A percentile compares a stretch with the other conserved stretches of the same genome.
phyloP scores from a whole-genome alignment of 75 land plant species.

The Ceratopteris richardii region DNA sequence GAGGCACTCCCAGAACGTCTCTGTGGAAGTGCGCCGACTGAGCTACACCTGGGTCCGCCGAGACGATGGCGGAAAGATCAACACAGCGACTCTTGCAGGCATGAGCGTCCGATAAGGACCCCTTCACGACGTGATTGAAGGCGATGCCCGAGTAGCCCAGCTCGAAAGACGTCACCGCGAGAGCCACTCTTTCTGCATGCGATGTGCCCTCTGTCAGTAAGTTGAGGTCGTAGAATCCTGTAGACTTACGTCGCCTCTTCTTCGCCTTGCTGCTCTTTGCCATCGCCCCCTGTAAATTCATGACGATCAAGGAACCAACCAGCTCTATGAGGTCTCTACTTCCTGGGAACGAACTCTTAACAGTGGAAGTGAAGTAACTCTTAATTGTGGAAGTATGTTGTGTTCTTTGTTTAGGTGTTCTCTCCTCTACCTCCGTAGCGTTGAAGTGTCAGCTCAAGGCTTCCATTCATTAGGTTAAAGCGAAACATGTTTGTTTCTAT shows the following conservation, averaged over 20 bases:
- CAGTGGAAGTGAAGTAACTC: too few species aligned
- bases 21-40: conserved; percentile 58
- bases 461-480: too few species aligned
- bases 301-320: too few species aligned
- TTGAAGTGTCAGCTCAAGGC: too few species aligned
- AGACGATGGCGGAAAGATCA: conserved; percentile 35
- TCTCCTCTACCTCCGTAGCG: too few species aligned
- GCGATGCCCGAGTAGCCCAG: conserved; percentile 79
- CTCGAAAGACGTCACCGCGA: conserved; percentile 42
- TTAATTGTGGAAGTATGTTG: too few species aligned
- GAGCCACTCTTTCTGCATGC: neutral
- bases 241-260: neutral
- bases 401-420: too few species aligned
- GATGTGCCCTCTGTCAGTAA: conserved; percentile 7
- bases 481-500: too few species aligned
- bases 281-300: neutral
- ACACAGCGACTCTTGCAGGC: conserved; percentile 40
- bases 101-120: conserved; percentile 51
- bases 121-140: conserved; percentile 40
- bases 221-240: conserved; percentile 17
- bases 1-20: conserved; percentile 42
- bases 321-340: too few species aligned
- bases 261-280: neutral
- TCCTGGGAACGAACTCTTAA: too few species aligned
- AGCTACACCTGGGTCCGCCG: conserved; percentile 33